Base-by-base conservation (phyloP, 306 rosid genomes). In the Begonia loranthoides region DNA sequence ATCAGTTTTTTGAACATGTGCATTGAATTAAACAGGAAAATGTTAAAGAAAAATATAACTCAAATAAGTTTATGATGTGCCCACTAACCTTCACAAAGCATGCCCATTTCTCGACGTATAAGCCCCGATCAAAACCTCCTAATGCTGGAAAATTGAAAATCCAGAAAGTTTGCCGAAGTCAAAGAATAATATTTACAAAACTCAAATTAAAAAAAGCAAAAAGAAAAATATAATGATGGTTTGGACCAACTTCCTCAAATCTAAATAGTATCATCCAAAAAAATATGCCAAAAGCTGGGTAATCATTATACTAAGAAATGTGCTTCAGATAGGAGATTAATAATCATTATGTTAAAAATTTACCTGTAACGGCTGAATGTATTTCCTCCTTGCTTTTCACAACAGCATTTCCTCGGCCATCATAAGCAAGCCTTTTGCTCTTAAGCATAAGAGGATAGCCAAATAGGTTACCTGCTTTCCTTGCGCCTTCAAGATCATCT, bases 31-130 rank as follows among this genome's bases (percentile, higher is more conserved):
- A 12, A 9, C 45, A 41, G 1, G 10, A 41, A 41, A 12, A 9
- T 41, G 10, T 41, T 41, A 41, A 41, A 9, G 6, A 41, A 9
- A 12, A 12, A 41, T 9, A 12, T 12, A 9, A 41, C 10, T 41
- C 13, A 41, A 41, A 41, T 2, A 19, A 19, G 22, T 19, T 19
- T 41, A 9, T 41, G 45, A 41, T 41, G 12, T 10, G 51, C 17
- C 21, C 6, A 5, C 38, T 45, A 16, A 79, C 85, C 81, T 74
- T 79, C 45, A 71, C 65, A 68, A 79, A 68, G 63, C 80, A 60
- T 22, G 95, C 86, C 95, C 99, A 85, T 67, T 86, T 86, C 80
- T 90, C 99, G 14, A 79, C 92, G 70, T 86, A 90, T 63, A 90
- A 60, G 54, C 87, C 94, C 33, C 76, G 86, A 55, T 10, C 76